These are phyloP conservation scores for Penicillium daleae DNA, from an alignment of 495 filamentous ascomycete species.

Conservation along the genomic window DNA sequence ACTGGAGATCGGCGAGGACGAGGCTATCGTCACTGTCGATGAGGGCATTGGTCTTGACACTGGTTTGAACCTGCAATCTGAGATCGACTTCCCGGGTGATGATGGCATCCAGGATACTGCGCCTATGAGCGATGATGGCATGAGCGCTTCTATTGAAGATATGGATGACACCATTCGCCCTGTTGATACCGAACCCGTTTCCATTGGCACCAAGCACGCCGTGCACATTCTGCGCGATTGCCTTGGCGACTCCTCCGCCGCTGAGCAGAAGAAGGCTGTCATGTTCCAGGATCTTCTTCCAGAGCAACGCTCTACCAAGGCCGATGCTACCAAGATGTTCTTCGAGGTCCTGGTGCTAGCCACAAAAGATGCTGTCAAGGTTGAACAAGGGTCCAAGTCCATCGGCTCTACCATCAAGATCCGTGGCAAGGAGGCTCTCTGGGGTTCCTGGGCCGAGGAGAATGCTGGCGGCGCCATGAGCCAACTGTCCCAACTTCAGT, in stretches of 20 bases:
- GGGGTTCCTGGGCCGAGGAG: constrained; percentile 94
- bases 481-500: constrained; percentile 37
- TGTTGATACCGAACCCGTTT: constrained; percentile 79
- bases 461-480: constrained; percentile 62
- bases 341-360: constrained; percentile 94
- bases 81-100: constrained; percentile 68
- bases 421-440: constrained; percentile 84
- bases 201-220: constrained; percentile 88
- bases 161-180: constrained; percentile 85
- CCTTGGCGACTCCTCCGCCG: constrained; percentile 69
- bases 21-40: constrained; percentile 50
- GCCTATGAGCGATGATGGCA: constrained; percentile 54
- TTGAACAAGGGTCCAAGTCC: constrained; percentile 79
- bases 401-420: constrained; percentile 80
- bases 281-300: constrained; percentile 92
- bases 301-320: constrained; percentile 72
- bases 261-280: constrained; percentile 71
- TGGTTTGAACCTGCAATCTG: constrained; percentile 48
- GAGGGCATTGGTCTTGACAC: constrained; percentile 58
- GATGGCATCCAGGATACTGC: constrained; percentile 49
- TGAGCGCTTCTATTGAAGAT: constrained; percentile 46
- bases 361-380: constrained; percentile 96
- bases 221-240: constrained; percentile 91
- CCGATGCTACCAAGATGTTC: constrained; percentile 98
- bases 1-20: constrained; percentile 69